Percentiles rank a stretch among this genome's conserved stretches.
Conservation (phyloP, 2,329 filamentous ascomycete genomes). For the Aspergillus unguis region DNA sequence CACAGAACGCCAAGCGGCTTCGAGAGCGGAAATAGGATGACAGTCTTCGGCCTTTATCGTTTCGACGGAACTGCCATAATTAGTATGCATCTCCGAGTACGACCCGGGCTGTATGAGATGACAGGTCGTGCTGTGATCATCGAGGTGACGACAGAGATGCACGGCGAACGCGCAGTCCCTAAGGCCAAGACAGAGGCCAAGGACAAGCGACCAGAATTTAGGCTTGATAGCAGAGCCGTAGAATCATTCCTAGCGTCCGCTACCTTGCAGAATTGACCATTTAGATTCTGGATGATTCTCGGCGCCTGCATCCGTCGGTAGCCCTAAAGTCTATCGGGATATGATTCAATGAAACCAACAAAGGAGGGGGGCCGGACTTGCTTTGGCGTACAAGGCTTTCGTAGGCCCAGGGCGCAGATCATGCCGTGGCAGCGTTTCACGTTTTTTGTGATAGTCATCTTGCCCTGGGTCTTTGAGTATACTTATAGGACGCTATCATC, state of each 20-base stretch:
- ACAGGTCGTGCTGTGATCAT: no score
- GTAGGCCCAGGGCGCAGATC: neutral
- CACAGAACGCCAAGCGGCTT: no score
- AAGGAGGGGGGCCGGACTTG: neutral
- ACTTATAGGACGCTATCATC: neutral
- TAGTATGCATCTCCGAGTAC: no score
- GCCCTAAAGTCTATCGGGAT: neutral
- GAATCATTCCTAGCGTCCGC: neutral
- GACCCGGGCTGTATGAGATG: no score
- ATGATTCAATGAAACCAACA: neutral
- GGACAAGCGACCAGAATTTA: neutral
- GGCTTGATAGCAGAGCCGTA: neutral
- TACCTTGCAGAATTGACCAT: neutral
- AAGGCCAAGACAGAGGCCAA: neutral
- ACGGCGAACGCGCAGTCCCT: neutral
- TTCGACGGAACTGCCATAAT: no score
- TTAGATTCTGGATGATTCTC: neutral
- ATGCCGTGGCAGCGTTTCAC: neutral
- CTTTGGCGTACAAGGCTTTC: neutral
- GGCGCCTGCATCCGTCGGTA: neutral
- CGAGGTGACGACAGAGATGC: neutral
- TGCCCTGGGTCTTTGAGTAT: neutral
- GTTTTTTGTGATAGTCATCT: neutral
- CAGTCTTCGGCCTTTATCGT: no score
- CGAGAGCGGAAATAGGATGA: no score